These are phyloP conservation scores for Kwoniella europaea DNA, from an alignment of 768 basidiomycete species.

Conservation along the genomic window DNA sequence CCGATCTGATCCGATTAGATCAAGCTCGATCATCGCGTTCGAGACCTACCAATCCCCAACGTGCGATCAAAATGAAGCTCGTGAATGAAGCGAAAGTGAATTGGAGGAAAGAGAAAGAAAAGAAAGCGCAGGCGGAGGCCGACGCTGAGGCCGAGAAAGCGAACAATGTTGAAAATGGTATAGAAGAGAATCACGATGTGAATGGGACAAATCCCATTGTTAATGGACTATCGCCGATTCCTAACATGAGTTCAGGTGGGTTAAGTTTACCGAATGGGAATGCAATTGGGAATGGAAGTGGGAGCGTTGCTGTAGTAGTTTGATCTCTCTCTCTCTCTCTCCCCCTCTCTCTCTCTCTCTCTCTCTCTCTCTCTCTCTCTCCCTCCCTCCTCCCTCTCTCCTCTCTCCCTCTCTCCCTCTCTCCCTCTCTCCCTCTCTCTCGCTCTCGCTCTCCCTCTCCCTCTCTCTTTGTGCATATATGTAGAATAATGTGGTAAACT, in stretches of 20 bases:
- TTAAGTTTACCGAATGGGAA: background rate
- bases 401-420: background rate
- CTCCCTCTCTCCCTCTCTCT: too few relatives aligned
- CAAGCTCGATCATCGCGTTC: conserved; percentile 47
- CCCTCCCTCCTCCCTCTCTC: too few relatives aligned
- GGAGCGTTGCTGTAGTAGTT: background rate
- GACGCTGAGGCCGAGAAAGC: background rate
- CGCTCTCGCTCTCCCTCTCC: too few relatives aligned
- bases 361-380: too few relatives aligned
- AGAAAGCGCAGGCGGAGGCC: conserved; percentile 6
- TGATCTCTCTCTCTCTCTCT: background rate
- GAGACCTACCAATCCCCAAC: conserved; percentile 24
- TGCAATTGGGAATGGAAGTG: background rate
- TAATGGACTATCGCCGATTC: background rate
- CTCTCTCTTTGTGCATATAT: too few relatives aligned
- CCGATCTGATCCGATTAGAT: conserved; percentile 82
- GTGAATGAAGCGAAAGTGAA: conserved; percentile 39
- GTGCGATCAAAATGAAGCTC: conserved; percentile 34
- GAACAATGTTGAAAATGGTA: background rate
- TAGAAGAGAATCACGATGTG: background rate
- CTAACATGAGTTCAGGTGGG: conserved; percentile 2
- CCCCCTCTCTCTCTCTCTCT: too few relatives aligned
- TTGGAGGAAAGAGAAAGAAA: conserved; percentile 39
- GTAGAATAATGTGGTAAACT: too few relatives aligned
- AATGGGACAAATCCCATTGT: background rate